Base-by-base conservation (phyloP, 2,329 filamentous ascomycete species). In the Paecilomyces sp. region DNA sequence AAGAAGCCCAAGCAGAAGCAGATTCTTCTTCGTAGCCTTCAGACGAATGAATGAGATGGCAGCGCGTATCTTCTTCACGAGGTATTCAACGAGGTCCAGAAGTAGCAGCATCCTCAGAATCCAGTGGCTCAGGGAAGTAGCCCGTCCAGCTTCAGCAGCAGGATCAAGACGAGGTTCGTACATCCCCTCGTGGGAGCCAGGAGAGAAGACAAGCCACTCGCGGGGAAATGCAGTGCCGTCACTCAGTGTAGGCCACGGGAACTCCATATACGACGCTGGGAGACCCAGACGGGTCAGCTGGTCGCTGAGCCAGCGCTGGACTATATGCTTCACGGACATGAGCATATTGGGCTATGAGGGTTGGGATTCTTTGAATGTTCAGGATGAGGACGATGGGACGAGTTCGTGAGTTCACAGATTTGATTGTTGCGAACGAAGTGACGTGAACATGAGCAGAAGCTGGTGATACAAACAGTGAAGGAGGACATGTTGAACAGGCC, bases 181-280 rank as follows among this genome's bases (percentile, higher is more conserved):
- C 41, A 47, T 47, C 9, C 41, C 41, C n/a, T 18, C 3, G 54
- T 24, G 50, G 30, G 55, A 13, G 3, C 9, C 33, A 28, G 33
- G n/a, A 28, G 31, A 11, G 8, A 12, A 57, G 34, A 28, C 8
- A 15, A 57, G 18, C 56, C 56, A 51, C 18, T 57, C 56, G 28
- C 51, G 50, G 3, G 56, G 56, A 24, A 52, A 57, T 3, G 11
- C 24, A 9, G 41, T 57, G 24, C 41, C 56, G 30, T 57, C 56
- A 33, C 41, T 34, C 22, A 57, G 56, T 11, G 41, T 57, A 18
- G 56, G 56, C 56, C 56, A 57, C n/a, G 36, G 22, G 7, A 33
- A 28, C 22, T 52, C 31, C 18, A 57, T 41, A 34, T 52, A 57
- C 3, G 28, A 25, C 1, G 56, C 25, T 25, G 34, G 28, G 56